phyloP scores from a whole-genome alignment of 768 basidiomycete species.

The Coprinopsis marcescibilis region DNA sequence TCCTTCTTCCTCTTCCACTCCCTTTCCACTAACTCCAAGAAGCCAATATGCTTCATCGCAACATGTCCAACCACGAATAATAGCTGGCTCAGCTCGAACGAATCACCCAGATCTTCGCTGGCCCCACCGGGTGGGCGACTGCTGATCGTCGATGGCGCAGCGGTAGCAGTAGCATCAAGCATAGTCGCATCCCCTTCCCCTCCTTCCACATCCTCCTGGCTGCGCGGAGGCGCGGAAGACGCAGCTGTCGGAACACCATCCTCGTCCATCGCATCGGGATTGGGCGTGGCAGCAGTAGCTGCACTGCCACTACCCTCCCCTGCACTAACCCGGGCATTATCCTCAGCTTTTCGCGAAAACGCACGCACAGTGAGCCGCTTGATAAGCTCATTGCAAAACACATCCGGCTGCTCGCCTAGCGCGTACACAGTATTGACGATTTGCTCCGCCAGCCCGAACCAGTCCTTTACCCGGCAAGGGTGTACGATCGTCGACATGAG shows the following conservation, averaged over 20 bases:
- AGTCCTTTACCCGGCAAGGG: conserved; percentile 81
- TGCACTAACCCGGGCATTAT: too few species aligned
- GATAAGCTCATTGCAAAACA: conserved; percentile 74
- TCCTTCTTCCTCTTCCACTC: conserved; percentile 98
- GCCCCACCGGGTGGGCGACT: conserved; percentile 9
- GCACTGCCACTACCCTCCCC: too few species aligned
- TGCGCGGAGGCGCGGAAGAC: too few species aligned
- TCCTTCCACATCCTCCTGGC: too few species aligned
- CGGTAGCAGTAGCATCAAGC: neutral
- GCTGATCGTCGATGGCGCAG: conserved; percentile 15
- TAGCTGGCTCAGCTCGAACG: conserved; percentile 88
- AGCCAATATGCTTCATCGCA: conserved; percentile 96
- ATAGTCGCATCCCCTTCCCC: neutral
- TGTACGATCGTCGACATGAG: conserved; percentile 76
- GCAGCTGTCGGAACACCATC: too few species aligned
- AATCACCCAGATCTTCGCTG: conserved; percentile 63
- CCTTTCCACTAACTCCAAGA: conserved; percentile 89
- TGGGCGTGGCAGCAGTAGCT: conserved; percentile 17
- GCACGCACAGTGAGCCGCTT: conserved; percentile 73
- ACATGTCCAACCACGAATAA: conserved; percentile 95
- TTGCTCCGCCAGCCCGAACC: conserved; percentile 97
- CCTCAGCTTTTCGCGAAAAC: conserved; percentile 43
- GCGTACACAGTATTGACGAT: conserved; percentile 95
- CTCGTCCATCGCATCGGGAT: conserved; percentile 52
- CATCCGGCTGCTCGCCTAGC: conserved; percentile 89